These are phyloP conservation scores for Fusarium brachygibbosum DNA, from an alignment of 2,329 filamentous ascomycete genomes.

Conservation along the genomic window DNA sequence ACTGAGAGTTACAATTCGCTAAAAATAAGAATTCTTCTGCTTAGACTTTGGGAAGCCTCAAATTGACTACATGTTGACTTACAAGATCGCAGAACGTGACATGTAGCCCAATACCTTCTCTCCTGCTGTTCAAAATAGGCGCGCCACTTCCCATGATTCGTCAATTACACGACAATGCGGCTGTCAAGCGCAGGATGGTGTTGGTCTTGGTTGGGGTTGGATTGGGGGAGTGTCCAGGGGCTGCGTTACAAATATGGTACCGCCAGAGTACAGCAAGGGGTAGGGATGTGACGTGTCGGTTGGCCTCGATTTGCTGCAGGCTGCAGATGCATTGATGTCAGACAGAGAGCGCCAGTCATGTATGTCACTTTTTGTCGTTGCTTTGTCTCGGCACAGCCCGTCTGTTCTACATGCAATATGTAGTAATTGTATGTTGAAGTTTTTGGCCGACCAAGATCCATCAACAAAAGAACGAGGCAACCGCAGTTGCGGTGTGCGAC, in stretches of 20 bases:
- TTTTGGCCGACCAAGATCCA: neutral
- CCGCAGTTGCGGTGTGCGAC: slow-evolving; percentile 13
- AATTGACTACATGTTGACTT: too few species aligned
- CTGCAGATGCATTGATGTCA: slow-evolving; percentile 15
- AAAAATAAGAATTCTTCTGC: neutral
- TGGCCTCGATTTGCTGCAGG: slow-evolving; percentile 5
- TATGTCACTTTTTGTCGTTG: slow-evolving; percentile 14
- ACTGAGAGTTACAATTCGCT: neutral
- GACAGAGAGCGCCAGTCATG: slow-evolving; percentile 14
- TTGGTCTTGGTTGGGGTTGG: neutral
- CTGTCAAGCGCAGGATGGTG: neutral
- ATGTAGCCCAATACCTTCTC: neutral
- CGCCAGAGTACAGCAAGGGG: neutral
- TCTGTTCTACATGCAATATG: neutral
- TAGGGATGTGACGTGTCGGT: slow-evolving; percentile 21
- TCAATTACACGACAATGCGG: neutral
- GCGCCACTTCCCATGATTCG: neutral
- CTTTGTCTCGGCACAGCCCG: slow-evolving; percentile 21
- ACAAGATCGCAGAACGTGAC: neutral
- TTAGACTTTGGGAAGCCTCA: too few species aligned
- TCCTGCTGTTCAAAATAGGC: neutral
- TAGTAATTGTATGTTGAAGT: slow-evolving; percentile 1
- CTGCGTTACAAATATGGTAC: slow-evolving; percentile 9
- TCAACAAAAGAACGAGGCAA: slow-evolving; percentile 13
- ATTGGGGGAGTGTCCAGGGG: neutral